Conservation (phyloP, 208 protist species). For the Leishmania tarentolae region DNA sequence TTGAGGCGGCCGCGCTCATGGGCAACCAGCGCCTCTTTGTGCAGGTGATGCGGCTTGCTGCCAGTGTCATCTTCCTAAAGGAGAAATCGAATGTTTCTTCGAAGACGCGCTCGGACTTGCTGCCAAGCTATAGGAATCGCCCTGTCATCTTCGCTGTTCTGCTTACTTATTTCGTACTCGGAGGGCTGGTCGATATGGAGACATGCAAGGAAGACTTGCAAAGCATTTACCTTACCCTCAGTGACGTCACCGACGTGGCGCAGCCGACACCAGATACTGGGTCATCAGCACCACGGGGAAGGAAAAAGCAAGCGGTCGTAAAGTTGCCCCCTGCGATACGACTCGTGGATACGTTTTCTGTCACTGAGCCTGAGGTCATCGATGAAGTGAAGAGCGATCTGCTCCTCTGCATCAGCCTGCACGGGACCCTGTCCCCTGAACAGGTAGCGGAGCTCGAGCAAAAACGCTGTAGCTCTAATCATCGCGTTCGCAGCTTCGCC, state of each 20-base stretch:
- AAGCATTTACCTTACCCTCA: constrained; percentile 29
- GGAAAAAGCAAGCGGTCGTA: constrained; percentile 17
- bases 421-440: constrained; percentile 33
- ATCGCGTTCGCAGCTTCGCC: constrained; percentile 53
- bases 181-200: constrained; percentile 28
- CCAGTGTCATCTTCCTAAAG: constrained; percentile 18
- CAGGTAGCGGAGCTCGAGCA: constrained; percentile 21
- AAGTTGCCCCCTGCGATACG: constrained; percentile 20
- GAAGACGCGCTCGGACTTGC: constrained; percentile 30
- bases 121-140: constrained; percentile 22
- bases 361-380: constrained; percentile 46
- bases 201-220: constrained; percentile 37
- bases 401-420: constrained; percentile 62
- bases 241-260: constrained; percentile 16
- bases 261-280: constrained; percentile 5
- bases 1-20: constrained; percentile 50
- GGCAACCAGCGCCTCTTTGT: constrained; percentile 71
- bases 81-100: constrained; percentile 12
- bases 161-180: constrained; percentile 42
- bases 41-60: constrained; percentile 65
- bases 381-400: constrained; percentile 79
- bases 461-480: constrained; percentile 27
- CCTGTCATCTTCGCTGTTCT: constrained; percentile 36
- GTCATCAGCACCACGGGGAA: constrained; percentile 10
- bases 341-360: constrained; percentile 19